Conservation (phyloP, 495 filamentous ascomycete species). For the Sphaerosporella brunnea region DNA sequence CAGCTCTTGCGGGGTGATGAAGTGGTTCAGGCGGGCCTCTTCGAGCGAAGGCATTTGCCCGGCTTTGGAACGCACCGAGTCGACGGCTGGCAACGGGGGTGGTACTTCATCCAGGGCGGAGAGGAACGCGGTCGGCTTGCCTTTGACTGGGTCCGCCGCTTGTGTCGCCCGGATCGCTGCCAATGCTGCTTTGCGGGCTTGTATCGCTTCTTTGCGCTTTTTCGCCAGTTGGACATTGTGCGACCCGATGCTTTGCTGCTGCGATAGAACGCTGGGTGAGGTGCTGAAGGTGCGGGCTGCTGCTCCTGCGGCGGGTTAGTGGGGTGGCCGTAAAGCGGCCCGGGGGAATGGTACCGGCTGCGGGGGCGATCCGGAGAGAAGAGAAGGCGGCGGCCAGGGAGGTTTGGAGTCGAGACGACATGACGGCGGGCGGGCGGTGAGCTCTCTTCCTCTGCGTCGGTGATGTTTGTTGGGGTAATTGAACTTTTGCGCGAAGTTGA, state of each 20-base stretch:
- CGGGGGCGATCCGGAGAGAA: slow-evolving; percentile 34
- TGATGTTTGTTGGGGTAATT: slow-evolving; percentile 1
- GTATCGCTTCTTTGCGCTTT: slow-evolving; percentile 62
- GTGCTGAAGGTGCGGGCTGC: slow-evolving; percentile 30
- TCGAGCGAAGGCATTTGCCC: slow-evolving; percentile 29
- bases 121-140: slow-evolving; percentile 62
- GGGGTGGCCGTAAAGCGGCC: slow-evolving; percentile 35
- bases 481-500: too few relatives aligned
- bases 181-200: slow-evolving; percentile 52
- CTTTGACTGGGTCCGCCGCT: slow-evolving; percentile 60
- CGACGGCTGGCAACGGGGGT: slow-evolving; percentile 24
- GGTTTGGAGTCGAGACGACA: slow-evolving; percentile 58
- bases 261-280: too few relatives aligned
- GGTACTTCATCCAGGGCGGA: slow-evolving; percentile 51
- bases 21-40: slow-evolving; percentile 48
- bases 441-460: not conserved
- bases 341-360: slow-evolving; percentile 9
- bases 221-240: too few relatives aligned
- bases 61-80: slow-evolving; percentile 11
- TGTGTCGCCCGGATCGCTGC: slow-evolving; percentile 39
- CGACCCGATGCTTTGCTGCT: too few relatives aligned
- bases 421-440: slow-evolving; percentile 26
- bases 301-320: slow-evolving; percentile 10
- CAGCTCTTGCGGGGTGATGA: slow-evolving; percentile 47
- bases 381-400: slow-evolving; percentile 45